Percentiles rank a stretch among this genome's conserved stretches.
phyloP scores from a whole-genome alignment of 805 yeast species.

The Kodamaea leandrae region DNA sequence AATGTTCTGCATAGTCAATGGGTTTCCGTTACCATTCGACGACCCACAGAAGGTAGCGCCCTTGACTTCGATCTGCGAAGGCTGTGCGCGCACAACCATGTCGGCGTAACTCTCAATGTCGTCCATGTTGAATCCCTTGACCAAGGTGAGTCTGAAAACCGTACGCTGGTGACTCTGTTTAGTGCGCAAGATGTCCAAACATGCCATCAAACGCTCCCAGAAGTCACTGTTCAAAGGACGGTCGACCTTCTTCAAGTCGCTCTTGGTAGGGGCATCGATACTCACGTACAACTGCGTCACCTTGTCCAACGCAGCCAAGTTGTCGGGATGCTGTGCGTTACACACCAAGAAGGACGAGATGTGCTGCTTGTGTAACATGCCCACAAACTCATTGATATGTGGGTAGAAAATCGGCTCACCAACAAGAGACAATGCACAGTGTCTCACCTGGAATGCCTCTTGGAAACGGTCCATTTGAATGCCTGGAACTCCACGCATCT shows the following conservation, averaged over 20 bases:
- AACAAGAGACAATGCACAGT: constrained; percentile 88
- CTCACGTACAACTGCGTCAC: constrained; percentile 92
- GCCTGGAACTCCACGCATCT: constrained; percentile 95
- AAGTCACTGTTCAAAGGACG: constrained; percentile 86
- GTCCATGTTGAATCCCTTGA: constrained; percentile 87
- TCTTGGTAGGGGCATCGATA: constrained; percentile 89
- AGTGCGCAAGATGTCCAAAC: constrained; percentile 75
- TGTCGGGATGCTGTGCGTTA: constrained; percentile 94
- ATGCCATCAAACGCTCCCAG: constrained; percentile 83
- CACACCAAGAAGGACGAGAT: constrained; percentile 89
- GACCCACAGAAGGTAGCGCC: constrained; percentile 97
- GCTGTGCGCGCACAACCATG: constrained; percentile 74
- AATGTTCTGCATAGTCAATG: constrained; percentile 91
- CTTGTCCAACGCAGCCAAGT: constrained; percentile 61
- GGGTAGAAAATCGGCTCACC: constrained; percentile 97
- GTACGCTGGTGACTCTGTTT: constrained; percentile 81
- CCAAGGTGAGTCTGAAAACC: constrained; percentile 85
- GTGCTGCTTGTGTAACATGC: constrained; percentile 72
- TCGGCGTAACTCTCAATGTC: constrained; percentile 83
- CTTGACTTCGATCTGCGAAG: constrained; percentile 87
- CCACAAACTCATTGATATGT: constrained; percentile 79
- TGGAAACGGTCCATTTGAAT: constrained; percentile 85
- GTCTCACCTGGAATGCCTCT: constrained; percentile 85
- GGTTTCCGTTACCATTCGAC: constrained; percentile 77
- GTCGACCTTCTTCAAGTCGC: constrained; percentile 77